phyloP scores from a whole-genome alignment of 2,329 filamentous ascomycete species.

The Phaeosphaeria sp. region DNA sequence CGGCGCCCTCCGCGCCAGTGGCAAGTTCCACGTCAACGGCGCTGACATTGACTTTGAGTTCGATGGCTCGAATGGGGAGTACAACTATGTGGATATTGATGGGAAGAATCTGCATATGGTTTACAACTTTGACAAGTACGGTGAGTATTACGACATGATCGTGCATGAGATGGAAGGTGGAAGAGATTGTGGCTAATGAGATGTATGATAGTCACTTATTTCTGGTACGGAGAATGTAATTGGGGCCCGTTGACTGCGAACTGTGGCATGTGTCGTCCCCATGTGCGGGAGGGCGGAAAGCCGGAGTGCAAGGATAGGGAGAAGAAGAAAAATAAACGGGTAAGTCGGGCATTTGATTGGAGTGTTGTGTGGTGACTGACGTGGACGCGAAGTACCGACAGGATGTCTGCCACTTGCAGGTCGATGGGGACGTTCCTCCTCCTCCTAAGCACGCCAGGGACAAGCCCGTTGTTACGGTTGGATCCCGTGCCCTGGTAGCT shows the following conservation, averaged over 20 bases:
- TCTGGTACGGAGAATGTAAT: background rate
- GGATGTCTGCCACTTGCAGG: background rate
- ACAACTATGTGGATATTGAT: background rate
- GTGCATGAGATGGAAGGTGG: background rate
- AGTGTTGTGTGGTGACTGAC: background rate
- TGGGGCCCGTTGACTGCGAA: background rate
- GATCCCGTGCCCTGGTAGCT: background rate
- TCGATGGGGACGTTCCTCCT: background rate
- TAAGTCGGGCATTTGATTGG: background rate
- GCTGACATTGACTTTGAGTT: background rate
- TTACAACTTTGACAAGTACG: background rate
- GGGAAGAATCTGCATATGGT: background rate
- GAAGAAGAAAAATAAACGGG: background rate
- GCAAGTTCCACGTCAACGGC: background rate
- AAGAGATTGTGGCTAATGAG: background rate
- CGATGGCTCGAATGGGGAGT: background rate
- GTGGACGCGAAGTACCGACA: background rate
- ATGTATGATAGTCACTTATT: background rate
- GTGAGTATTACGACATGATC: background rate
- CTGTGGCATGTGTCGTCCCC: background rate
- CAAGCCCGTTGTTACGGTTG: no score
- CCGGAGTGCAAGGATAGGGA: background rate
- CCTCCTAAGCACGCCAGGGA: background rate
- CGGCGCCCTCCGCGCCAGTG: background rate
- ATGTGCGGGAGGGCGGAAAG: background rate